These are phyloP conservation scores for Nothophaeocryptopus gaeumannii DNA, from an alignment of 2,329 filamentous ascomycete species.

Conservation along the genomic window DNA sequence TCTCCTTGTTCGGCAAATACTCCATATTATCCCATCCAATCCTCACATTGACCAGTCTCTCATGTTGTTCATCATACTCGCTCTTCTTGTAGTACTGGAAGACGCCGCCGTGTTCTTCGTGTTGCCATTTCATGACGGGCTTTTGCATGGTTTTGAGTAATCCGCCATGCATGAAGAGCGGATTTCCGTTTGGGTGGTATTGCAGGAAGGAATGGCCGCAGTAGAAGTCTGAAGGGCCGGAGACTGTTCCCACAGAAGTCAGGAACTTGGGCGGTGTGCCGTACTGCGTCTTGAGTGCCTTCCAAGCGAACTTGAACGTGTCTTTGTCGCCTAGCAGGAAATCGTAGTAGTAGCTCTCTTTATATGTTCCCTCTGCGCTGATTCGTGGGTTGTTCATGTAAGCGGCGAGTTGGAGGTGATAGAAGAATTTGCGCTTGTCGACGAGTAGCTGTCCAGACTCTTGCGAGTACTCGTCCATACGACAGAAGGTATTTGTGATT, in stretches of 20 bases:
- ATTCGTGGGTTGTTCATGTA: conserved; percentile 32
- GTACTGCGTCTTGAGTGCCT: conserved; percentile 35
- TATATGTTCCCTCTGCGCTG: conserved; percentile 3
- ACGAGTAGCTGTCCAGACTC: conserved; percentile 39
- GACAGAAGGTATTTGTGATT: conserved; percentile 38
- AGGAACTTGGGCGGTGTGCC: conserved; percentile 34
- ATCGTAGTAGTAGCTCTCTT: conserved; percentile 27
- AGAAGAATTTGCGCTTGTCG: conserved; percentile 38
- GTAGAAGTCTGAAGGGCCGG: conserved; percentile 22
- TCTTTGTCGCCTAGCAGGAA: conserved; percentile 41
- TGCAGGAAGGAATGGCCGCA: conserved; percentile 38
- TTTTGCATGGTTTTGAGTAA: conserved; percentile 32
- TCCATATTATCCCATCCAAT: conserved; percentile 17
- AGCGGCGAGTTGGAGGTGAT: conserved; percentile 38
- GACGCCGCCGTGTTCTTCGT: conserved; percentile 28
- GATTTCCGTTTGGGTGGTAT: conserved; percentile 33
- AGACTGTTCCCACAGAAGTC: conserved; percentile 31
- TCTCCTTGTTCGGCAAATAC: conserved; percentile 18
- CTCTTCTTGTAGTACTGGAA: conserved; percentile 33
- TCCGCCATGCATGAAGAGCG: conserved; percentile 36
- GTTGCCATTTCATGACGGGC: conserved; percentile 29
- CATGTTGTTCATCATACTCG: conserved; percentile 19
- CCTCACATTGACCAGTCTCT: conserved; percentile 12
- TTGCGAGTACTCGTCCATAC: conserved; percentile 37
- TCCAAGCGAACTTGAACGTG: conserved; percentile 37